Evolutionary conservation across 805 yeast genomes (phyloP).

Genomic region (Yarrowia phangngaensis): DNA sequence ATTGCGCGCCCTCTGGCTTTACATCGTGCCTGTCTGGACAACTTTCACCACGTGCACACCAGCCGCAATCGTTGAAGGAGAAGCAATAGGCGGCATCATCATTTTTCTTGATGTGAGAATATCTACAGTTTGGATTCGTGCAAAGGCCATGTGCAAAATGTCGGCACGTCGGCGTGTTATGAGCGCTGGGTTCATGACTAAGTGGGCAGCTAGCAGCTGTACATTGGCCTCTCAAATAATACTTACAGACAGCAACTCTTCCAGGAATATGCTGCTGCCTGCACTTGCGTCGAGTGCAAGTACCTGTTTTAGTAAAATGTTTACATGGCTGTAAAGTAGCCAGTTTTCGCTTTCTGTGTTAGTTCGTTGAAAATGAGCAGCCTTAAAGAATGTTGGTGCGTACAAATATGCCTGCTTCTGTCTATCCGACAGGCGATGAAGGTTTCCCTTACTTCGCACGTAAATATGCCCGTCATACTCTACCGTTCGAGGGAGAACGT

Average conservation of each 20-base stretch:
- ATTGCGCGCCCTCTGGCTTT: conserved; percentile 4
- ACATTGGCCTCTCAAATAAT: conserved; percentile 11
- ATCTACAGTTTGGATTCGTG: conserved; percentile 23
- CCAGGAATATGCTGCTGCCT: conserved; percentile 3
- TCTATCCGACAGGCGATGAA: conserved; percentile 20
- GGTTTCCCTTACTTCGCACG: conserved; percentile 21
- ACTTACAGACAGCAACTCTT: conserved; percentile 13
- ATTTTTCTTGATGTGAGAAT: conserved; percentile 11
- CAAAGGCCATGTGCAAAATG: conserved; percentile 18
- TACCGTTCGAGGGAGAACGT: conserved; percentile 4
- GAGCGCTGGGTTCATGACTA: conserved; percentile 6
- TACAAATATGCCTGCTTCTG: conserved; percentile 24
- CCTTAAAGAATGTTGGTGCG: conserved; percentile 2
- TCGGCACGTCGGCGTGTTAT: conserved; percentile 10
- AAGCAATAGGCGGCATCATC: conserved; percentile 18
- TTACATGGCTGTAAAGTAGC: conserved; percentile 4
- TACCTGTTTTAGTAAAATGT: conserved; percentile 4
- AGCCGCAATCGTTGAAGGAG: conserved; percentile 12
- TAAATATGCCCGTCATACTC: conserved; percentile 19
- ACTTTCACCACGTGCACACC: conserved; percentile 18
- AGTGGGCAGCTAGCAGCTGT: neutral
- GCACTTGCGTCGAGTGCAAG: conserved; percentile 14
- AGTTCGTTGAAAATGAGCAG: neutral
- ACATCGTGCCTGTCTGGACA: conserved; percentile 15
- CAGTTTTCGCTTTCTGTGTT: conserved; percentile 16